These are phyloP conservation scores for Pichia eremophila DNA, from an alignment of 805 yeast genomes.

Conservation along the genomic window DNA sequence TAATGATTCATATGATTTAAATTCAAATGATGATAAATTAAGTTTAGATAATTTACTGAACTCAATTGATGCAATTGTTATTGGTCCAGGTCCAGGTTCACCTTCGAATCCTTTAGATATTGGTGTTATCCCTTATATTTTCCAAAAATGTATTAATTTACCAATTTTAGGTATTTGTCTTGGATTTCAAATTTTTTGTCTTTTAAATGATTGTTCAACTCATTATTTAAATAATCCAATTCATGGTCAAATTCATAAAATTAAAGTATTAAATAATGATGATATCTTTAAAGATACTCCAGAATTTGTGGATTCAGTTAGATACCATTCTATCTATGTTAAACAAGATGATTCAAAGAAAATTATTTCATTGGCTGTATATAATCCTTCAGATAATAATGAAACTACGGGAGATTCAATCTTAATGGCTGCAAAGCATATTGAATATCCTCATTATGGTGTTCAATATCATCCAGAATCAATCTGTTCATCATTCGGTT, in stretches of 20 bases:
- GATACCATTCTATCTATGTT: slow-evolving; percentile 82
- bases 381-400: slow-evolving; percentile 30
- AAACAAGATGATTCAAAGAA: slow-evolving; percentile 13
- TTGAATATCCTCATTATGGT: slow-evolving; percentile 63
- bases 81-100: slow-evolving; percentile 98
- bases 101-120: slow-evolving; percentile 57
- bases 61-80: slow-evolving; percentile 61
- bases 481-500: slow-evolving; percentile 69
- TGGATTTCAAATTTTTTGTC: slow-evolving; percentile 81
- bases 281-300: slow-evolving; percentile 37
- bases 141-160: slow-evolving; percentile 27
- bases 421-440: slow-evolving; percentile 75
- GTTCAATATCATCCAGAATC: slow-evolving; percentile 98
- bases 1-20: slow-evolving; percentile 43
- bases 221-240: slow-evolving; percentile 45
- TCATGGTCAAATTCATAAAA: slow-evolving; percentile 76
- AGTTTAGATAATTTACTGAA: slow-evolving; percentile 36
- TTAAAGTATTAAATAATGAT: slow-evolving; percentile 22
- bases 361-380: slow-evolving; percentile 53
- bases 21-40: slow-evolving; percentile 16
- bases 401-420: slow-evolving; percentile 20
- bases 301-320: slow-evolving; percentile 50
- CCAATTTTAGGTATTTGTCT: slow-evolving; percentile 90
- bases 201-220: slow-evolving; percentile 46
- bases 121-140: slow-evolving; percentile 60